Evolutionary conservation across 768 basidiomycete genomes (phyloP), one percentile per base, ranked within the genome.

Genomic region (Tubosaeta sp.): DNA sequence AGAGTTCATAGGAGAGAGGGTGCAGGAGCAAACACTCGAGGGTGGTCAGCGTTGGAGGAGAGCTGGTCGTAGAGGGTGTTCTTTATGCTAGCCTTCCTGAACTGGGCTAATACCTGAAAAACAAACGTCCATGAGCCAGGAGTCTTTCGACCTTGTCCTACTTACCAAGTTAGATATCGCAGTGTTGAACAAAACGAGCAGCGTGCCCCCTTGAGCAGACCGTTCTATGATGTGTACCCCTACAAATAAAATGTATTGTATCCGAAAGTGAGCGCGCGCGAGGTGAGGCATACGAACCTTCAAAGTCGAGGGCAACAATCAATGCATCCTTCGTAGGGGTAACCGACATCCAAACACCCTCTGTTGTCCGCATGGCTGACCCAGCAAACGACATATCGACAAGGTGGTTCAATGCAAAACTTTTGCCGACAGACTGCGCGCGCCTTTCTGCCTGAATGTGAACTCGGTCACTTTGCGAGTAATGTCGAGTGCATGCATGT

Each of bases 41-140:
- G 1, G 83, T 83, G 4, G 76, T 73, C 52, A 91, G 74, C 0
- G 84, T 81, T 76, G 2, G 81, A 67, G 2, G 87, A 83, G 35
- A 92, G 79, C 46, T 85, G 85, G 69, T 92, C 90, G 61, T 90
- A 91, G 10, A 91, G 75, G 2, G 84, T 79, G n/a, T 8, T 62
- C 64, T 58, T 68, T 74, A 43, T 58, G 60, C 16, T 61, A 22
- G 22, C 22, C 22, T 22, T 22, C 22, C 22, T 22, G 22, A 22
- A 22, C 22, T 22, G 22, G 22, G 22, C 22, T 22, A 50, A 85
- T 1, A 85, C 81, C 83, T 84, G 52, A 12, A 33, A 2, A 3
- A 14, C 26, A 33, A 46, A 37, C 0, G 6, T 32, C 11, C 1
- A 27, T 16, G 7, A 6, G n/a, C 55, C 16, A 45, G 13, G 5